Conservation (phyloP, 257 asterid species). For the Sherardia arvensis region DNA sequence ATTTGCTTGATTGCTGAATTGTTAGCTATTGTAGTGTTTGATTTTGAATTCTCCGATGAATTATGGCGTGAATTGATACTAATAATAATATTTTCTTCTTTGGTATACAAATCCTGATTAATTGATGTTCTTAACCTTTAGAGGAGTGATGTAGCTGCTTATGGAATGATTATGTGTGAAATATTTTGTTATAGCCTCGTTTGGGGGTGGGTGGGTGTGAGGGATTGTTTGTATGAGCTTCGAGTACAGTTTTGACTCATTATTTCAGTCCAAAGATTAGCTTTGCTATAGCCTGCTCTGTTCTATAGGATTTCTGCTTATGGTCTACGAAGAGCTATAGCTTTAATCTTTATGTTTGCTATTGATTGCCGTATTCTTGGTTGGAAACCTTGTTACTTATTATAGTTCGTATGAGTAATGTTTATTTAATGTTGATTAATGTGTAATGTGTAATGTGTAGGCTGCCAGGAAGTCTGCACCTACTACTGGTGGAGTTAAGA, state of each 20-base stretch:
- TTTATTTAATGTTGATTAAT: not conserved
- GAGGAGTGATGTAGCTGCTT: not conserved
- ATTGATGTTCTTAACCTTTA: not conserved
- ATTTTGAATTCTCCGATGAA: too few species aligned
- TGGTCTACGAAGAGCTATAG: not conserved
- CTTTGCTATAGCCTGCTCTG: not conserved
- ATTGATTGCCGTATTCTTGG: not conserved
- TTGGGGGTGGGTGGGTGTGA: too few species aligned
- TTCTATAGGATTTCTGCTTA: not conserved
- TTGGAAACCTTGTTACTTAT: not conserved
- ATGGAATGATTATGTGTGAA: too few species aligned
- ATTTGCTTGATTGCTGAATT: not conserved
- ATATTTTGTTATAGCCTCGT: too few species aligned
- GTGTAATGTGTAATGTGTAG: not conserved
- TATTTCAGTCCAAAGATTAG: not conserved
- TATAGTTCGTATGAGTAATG: not conserved
- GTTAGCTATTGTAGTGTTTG: not conserved
- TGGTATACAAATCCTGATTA: too few species aligned
- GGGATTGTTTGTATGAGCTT: too few species aligned
- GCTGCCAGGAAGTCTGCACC: slow-evolving; percentile 22
- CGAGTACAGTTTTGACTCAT: too few species aligned
- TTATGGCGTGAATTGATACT: not conserved
- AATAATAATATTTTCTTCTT: too few species aligned
- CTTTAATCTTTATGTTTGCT: not conserved
- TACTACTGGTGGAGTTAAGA: slow-evolving; percentile 17